These are phyloP conservation scores for Coemansia aciculifera DNA, from an alignment of 192 early-diverging fungal species.

Conservation along the genomic window DNA sequence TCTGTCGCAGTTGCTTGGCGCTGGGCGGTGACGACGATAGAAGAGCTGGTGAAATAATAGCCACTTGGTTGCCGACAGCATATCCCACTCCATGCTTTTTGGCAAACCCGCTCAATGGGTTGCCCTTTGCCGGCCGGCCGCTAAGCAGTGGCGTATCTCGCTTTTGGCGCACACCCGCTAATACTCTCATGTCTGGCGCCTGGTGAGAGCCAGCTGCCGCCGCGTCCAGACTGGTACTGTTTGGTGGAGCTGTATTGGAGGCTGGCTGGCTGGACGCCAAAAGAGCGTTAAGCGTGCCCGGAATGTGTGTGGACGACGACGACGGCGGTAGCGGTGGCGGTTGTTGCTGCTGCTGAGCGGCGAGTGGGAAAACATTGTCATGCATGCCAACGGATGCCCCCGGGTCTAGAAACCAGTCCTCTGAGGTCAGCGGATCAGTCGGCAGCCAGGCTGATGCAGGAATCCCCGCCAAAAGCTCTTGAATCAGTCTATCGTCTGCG, in stretches of 20 bases:
- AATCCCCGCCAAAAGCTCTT: conserved; percentile 50
- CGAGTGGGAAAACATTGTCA: conserved; percentile 12
- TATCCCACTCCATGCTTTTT: conserved; percentile 49
- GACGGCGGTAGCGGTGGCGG: background rate
- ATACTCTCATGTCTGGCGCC: conserved; percentile 26
- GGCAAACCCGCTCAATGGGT: conserved; percentile 46
- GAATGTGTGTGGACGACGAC: background rate
- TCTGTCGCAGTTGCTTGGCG: conserved; percentile 40
- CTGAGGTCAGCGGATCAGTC: conserved; percentile 50
- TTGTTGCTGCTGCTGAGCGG: background rate
- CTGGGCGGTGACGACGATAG: conserved; percentile 53
- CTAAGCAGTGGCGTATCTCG: conserved; percentile 23
- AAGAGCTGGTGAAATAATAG: conserved; percentile 38
- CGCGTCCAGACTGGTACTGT: background rate
- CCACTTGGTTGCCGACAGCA: conserved; percentile 44
- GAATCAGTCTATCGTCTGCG: conserved; percentile 39
- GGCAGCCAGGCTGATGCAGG: conserved; percentile 45
- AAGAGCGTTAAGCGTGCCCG: background rate
- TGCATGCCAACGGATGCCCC: conserved; percentile 37
- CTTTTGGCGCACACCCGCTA: conserved; percentile 26
- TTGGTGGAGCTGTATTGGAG: background rate
- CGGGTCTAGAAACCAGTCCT: conserved; percentile 48
- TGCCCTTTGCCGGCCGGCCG: conserved; percentile 15
- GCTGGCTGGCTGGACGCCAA: background rate
- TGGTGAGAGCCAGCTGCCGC: background rate